Conservation (phyloP, 2,329 filamentous ascomycete species). For the Stemphylium lycopersici region DNA sequence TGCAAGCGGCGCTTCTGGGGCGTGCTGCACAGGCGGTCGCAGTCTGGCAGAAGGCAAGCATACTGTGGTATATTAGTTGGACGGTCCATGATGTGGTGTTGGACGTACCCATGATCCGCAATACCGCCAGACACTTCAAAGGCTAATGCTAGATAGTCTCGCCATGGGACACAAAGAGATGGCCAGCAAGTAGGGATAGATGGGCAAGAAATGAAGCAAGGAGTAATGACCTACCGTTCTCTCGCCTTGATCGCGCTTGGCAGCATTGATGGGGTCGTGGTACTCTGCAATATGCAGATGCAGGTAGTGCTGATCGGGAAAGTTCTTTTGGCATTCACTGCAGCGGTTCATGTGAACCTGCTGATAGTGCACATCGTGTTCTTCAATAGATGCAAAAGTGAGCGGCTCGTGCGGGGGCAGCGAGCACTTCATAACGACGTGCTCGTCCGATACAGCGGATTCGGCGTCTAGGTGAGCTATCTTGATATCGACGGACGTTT, state of each 20-base stretch:
- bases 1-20: slow-evolving; percentile 85
- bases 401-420: slow-evolving; percentile 80
- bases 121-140: not conserved
- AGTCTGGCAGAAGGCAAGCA: slow-evolving; percentile 87
- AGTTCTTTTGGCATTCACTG: slow-evolving; percentile 81
- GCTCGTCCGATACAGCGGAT: slow-evolving; percentile 27
- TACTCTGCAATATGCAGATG: slow-evolving; percentile 87
- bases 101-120: slow-evolving; percentile 11
- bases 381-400: slow-evolving; percentile 74
- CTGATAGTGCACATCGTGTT: slow-evolving; percentile 87
- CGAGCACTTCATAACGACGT: slow-evolving; percentile 73
- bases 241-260: slow-evolving; percentile 78
- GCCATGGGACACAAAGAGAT: not conserved
- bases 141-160: not conserved
- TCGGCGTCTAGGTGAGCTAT: slow-evolving; percentile 62
- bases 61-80: slow-evolving; percentile 60
- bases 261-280: slow-evolving; percentile 79
- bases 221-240: slow-evolving; percentile 71
- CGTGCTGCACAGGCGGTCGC: slow-evolving; percentile 82
- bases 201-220: slow-evolving; percentile 1
- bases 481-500: slow-evolving; percentile 45
- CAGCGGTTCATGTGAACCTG: slow-evolving; percentile 85
- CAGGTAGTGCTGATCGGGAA: slow-evolving; percentile 82
- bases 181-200: not conserved
- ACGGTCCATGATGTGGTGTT: not conserved